Percentiles rank a stretch among this genome's conserved stretches.
Evolutionary conservation across 345 rosid genomes (phyloP).

Genomic region (Aurinia saxatilis): DNA sequence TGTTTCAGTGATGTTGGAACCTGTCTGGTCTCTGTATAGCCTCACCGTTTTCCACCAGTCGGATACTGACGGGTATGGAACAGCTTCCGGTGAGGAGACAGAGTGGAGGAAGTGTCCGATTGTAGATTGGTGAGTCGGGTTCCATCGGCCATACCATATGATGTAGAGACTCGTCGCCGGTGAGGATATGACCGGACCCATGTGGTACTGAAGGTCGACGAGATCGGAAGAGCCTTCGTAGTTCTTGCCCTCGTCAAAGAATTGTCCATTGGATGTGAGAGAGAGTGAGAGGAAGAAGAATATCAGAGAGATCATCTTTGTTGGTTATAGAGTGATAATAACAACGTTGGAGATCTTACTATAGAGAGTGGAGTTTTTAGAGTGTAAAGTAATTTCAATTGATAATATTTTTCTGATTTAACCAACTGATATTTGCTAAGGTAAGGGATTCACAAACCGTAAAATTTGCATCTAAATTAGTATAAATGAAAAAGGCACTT

Average conservation of each 20-base stretch:
- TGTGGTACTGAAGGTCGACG: conserved; percentile 71
- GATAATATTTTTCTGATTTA: not conserved
- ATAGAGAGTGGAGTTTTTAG: no score
- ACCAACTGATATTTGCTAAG: not conserved
- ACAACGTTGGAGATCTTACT: not conserved
- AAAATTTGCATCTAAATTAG: not conserved
- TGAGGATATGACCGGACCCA: conserved; percentile 87
- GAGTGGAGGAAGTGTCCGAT: conserved; percentile 81
- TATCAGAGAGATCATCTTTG: conserved; percentile 10
- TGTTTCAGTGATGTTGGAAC: conserved; percentile 45
- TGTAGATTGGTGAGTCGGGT: conserved; percentile 58
- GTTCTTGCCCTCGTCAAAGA: conserved; percentile 53
- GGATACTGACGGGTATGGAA: conserved; percentile 61
- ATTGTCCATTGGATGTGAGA: conserved; percentile 6
- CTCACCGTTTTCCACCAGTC: conserved; percentile 94
- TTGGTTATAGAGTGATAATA: conserved; percentile 6
- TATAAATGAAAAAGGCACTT: not conserved
- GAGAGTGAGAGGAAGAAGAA: conserved; percentile 4
- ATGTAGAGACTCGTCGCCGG: conserved; percentile 59
- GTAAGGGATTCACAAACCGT: no score
- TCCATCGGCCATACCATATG: conserved; percentile 94
- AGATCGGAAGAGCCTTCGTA: conserved; percentile 95
- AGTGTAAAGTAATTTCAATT: not conserved
- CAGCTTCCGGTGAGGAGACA: conserved; percentile 40
- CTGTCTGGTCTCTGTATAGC: conserved; percentile 81